Evolutionary conservation across 2,329 filamentous ascomycete species (phyloP).

Genomic region (Cercospora beticola): DNA sequence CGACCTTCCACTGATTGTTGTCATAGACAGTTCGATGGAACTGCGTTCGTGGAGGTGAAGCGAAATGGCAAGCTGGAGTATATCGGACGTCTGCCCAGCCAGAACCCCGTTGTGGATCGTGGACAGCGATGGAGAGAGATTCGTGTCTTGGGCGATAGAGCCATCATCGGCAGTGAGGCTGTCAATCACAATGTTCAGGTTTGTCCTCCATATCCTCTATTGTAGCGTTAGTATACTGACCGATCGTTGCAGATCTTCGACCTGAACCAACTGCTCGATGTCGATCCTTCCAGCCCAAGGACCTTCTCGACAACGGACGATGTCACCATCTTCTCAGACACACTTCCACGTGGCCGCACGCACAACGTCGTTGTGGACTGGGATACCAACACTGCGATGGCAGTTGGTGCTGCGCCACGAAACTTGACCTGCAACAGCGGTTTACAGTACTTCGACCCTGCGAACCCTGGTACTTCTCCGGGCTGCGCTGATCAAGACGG

Average conservation of each 20-base stretch:
- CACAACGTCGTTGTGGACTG: conserved; percentile 56
- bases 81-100: conserved; percentile 48
- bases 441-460: conserved; percentile 55
- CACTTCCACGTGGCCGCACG: conserved; percentile 39
- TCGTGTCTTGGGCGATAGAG: conserved; percentile 43
- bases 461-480: background rate
- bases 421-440: conserved; percentile 49
- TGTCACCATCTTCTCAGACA: conserved; percentile 45
- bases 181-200: conserved; percentile 58
- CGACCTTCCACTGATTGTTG: background rate
- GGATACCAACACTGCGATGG: conserved; percentile 50
- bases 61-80: conserved; percentile 51
- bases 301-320: conserved; percentile 45
- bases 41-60: conserved; percentile 55
- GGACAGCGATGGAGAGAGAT: conserved; percentile 54
- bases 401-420: conserved; percentile 41
- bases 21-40: conserved; percentile 50
- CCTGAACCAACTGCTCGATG: conserved; percentile 55
- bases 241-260: conserved; percentile 57
- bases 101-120: conserved; percentile 17
- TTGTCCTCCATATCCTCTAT: too few relatives aligned
- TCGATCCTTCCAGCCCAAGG: conserved; percentile 45
- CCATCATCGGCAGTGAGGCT: conserved; percentile 48
- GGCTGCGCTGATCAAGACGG: conserved; percentile 41
- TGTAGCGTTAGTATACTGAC: too few relatives aligned